Base-by-base conservation (phyloP, 345 rosid genomes). In the Alliaria petiolata region DNA sequence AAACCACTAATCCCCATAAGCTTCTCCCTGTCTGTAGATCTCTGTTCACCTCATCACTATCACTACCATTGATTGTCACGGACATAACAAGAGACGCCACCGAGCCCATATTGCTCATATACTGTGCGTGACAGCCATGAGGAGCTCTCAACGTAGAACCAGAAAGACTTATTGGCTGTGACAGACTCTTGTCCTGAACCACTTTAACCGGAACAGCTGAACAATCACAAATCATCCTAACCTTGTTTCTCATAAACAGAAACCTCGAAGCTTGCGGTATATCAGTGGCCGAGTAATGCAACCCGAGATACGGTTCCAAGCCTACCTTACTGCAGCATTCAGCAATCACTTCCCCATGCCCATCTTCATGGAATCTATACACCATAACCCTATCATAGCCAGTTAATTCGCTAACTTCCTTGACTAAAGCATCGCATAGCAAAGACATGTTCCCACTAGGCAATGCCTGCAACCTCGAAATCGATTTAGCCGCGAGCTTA, bases 361-460 rank as follows among this genome's bases (percentile, higher is more conserved):
- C 97, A 71, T 91, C 97, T 39, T 85, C 96, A 60, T 91, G 97
- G 38, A 91, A 91, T 55, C 77, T 89, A 77, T 91, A 91, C 19
- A 85, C 91, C 97, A 91, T 91, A 7, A 91, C 86, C 65, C 97
- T 84, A 62, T 87, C 93, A 77, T 91, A 91, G 50, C 92, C 96
- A 0, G 90, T 89, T 63, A 91, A 74, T 19, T 87, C 87, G 47
- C 91, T 68, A 54, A 91, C 89, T 76, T 91, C 96, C 80, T 89
- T 85, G 13, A 86, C 97, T 6, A 91, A 52, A 74, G 78, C 83
- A 60, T 91, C 93, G 35, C 91, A 87, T 8, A 89, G 65, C 69
- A 81, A 47, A 46, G 81, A 79, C 50, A 91, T 69, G 57, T 80
- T 77, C 65, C 89, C 89, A 67, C 90, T 81, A 15, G 87, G 84